Percentiles rank a stretch among this genome's conserved stretches.
Evolutionary conservation across 2,329 filamentous ascomycete species (phyloP).

Genomic region (Aspergillus jensenii): DNA sequence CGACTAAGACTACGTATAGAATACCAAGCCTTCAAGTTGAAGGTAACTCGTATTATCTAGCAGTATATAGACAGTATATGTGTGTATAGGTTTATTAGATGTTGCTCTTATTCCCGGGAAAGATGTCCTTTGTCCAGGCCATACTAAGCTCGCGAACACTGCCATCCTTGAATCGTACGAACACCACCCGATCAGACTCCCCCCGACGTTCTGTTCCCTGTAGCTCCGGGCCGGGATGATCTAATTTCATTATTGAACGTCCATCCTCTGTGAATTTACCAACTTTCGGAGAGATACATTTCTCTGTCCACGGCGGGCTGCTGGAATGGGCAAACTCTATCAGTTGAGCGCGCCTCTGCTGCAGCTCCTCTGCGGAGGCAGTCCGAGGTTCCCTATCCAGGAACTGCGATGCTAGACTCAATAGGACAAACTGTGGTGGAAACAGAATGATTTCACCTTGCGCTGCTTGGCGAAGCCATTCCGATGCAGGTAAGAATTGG

Average conservation of each 20-base stretch:
- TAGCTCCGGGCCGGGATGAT: slow-evolving; percentile 57
- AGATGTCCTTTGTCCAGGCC: slow-evolving; percentile 48
- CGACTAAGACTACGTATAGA: too few relatives aligned
- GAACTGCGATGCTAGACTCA: slow-evolving; percentile 52
- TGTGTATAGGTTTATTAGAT: slow-evolving; percentile 21
- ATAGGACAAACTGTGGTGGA: slow-evolving; percentile 75
- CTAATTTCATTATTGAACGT: slow-evolving; percentile 53
- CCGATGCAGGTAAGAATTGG: slow-evolving; percentile 67
- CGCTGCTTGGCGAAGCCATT: slow-evolving; percentile 67
- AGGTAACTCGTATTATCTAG: background rate
- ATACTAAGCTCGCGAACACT: slow-evolving; percentile 58
- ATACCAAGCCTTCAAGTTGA: too few relatives aligned
- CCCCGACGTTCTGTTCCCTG: slow-evolving; percentile 50
- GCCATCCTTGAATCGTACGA: slow-evolving; percentile 57
- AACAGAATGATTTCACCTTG: slow-evolving; percentile 75
- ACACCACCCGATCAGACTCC: slow-evolving; percentile 55
- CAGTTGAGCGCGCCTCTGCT: slow-evolving; percentile 45
- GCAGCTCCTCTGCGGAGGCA: slow-evolving; percentile 27
- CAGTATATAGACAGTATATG: background rate
- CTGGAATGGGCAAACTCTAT: slow-evolving; percentile 50
- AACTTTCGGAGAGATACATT: slow-evolving; percentile 47
- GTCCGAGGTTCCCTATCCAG: slow-evolving; percentile 41
- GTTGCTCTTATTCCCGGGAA: slow-evolving; percentile 37
- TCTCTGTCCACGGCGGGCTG: slow-evolving; percentile 47
- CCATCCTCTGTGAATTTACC: slow-evolving; percentile 46